A percentile compares a stretch with the other conserved stretches of the same genome.
These are phyloP conservation scores for Solanum chmielewskii DNA, from an alignment of 257 asterid species.

Conservation along the genomic window DNA sequence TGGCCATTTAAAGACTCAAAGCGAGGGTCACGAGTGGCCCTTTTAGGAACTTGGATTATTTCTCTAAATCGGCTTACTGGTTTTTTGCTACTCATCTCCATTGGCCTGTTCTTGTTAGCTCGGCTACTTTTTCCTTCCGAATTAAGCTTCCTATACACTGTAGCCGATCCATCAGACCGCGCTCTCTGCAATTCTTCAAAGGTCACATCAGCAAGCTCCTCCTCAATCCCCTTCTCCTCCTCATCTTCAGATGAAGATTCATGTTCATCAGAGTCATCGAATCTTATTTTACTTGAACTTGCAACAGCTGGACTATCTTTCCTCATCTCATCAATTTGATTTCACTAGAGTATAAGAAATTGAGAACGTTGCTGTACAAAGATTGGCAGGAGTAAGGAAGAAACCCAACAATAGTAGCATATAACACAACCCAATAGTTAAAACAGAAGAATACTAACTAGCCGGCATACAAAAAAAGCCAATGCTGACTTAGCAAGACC, in stretches of 20 bases:
- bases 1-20: constrained; percentile 75
- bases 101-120: constrained; percentile 91
- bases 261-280: constrained; percentile 18
- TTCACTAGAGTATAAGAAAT: background rate
- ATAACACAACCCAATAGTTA: background rate
- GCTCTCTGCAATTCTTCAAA: constrained; percentile 90
- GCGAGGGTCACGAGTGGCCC: constrained; percentile 85
- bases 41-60: constrained; percentile 74
- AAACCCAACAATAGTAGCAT: background rate
- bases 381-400: background rate
- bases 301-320: constrained; percentile 14
- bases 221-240: constrained; percentile 53
- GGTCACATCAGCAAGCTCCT: constrained; percentile 75
- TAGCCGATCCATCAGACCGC: constrained; percentile 74
- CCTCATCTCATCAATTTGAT: constrained; percentile 11
- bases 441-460: background rate
- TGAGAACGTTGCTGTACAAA: background rate
- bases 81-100: constrained; percentile 85
- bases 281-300: constrained; percentile 40
- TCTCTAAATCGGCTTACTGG: constrained; percentile 49
- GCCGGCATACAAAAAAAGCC: background rate
- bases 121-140: constrained; percentile 44
- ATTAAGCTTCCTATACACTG: constrained; percentile 35
- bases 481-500: background rate
- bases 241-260: constrained; percentile 44